phyloP scores from a whole-genome alignment of 495 filamentous ascomycete species.

The Friedmanniomyces endolithicus region DNA sequence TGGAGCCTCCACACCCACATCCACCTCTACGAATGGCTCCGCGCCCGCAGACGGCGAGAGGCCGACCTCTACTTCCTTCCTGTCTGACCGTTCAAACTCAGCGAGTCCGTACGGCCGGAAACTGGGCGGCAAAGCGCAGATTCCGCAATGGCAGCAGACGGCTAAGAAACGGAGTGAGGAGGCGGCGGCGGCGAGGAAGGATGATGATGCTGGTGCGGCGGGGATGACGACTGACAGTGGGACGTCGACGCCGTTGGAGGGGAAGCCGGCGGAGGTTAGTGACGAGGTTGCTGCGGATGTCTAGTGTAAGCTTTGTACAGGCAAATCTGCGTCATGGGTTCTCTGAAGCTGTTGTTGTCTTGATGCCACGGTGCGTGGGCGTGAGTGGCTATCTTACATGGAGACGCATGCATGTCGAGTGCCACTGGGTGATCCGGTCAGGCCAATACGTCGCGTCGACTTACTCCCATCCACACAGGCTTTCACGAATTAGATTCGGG shows the following conservation, averaged over 20 bases:
- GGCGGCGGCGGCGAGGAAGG: slow-evolving; percentile 1
- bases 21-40: neutral
- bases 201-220: neutral
- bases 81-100: slow-evolving; percentile 27
- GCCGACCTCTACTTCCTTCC: neutral
- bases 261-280: slow-evolving; percentile 1
- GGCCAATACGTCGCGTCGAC: no score
- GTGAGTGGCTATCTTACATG: no score
- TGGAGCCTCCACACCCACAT: neutral
- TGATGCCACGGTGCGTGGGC: no score
- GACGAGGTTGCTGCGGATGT: neutral
- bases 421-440: no score
- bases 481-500: no score
- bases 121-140: slow-evolving; percentile 39
- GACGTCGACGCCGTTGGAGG: neutral
- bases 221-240: neutral
- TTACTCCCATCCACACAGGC: no score
- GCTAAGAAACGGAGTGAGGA: slow-evolving; percentile 46
- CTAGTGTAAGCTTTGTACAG: neutral
- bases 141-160: slow-evolving; percentile 84
- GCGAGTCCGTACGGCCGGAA: slow-evolving; percentile 27
- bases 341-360: no score
- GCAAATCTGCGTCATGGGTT: no score
- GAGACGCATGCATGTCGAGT: no score
- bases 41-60: neutral